Evolutionary conservation across 106 monocot genomes (phyloP).

Genomic region (Dendrobium catenatum): DNA sequence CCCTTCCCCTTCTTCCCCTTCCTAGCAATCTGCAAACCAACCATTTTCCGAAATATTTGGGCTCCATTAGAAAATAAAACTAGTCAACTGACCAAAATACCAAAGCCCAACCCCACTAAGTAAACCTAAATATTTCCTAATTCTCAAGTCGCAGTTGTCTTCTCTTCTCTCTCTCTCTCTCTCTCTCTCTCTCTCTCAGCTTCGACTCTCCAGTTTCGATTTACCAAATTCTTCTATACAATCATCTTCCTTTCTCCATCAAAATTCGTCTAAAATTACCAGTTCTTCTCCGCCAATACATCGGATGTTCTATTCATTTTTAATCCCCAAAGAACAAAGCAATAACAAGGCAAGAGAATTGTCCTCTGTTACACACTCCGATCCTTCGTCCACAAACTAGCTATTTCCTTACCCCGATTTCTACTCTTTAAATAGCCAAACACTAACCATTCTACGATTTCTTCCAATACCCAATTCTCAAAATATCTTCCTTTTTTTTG

Average conservation of each 20-base stretch:
- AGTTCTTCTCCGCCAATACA: too few species aligned
- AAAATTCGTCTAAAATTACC: not conserved
- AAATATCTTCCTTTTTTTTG: not conserved
- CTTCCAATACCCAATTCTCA: not conserved
- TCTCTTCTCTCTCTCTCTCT: not conserved
- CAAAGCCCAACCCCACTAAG: too few species aligned
- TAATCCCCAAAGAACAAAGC: too few species aligned
- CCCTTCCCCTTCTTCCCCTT: not conserved
- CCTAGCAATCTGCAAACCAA: not conserved
- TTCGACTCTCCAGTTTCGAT: not conserved
- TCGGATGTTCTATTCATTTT: too few species aligned
- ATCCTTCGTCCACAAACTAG: too few species aligned
- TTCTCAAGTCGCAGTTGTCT: not conserved
- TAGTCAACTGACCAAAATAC: not conserved
- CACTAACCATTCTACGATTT: not conserved
- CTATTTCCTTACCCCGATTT: too few species aligned
- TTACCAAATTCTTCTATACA: too few species aligned
- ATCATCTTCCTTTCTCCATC: not conserved
- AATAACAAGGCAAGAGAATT: too few species aligned
- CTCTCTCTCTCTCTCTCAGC: not conserved
- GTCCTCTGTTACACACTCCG: too few species aligned
- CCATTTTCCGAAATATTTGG: not conserved
- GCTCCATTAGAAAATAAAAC: not conserved
- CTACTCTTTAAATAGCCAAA: too few species aligned
- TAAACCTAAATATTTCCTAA: too few species aligned